Percentiles rank a stretch among this genome's conserved stretches.
phyloP scores from a whole-genome alignment of 1,139 yeast species.

The Pichia sp. region DNA sequence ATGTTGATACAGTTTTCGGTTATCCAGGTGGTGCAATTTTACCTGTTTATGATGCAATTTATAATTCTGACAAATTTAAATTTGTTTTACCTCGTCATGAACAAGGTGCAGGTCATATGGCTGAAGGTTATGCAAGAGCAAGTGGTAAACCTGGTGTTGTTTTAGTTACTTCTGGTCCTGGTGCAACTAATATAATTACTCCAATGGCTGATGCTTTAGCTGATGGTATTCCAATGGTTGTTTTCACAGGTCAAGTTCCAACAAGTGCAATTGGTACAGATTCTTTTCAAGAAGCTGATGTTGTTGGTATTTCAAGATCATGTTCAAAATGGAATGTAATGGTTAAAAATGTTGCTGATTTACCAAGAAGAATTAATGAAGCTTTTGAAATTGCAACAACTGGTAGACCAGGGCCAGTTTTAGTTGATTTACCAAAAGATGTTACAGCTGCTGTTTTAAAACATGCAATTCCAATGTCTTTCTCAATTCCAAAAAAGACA shows the following conservation, averaged over 20 bases:
- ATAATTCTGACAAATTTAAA: slow-evolving; percentile 80
- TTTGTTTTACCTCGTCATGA: slow-evolving; percentile 95
- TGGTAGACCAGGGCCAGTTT: slow-evolving; percentile 98
- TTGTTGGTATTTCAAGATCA: slow-evolving; percentile 90
- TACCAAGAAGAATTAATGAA: slow-evolving; percentile 93
- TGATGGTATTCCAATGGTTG: slow-evolving; percentile 96
- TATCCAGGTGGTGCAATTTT: slow-evolving; percentile 98
- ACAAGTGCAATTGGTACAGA: slow-evolving; percentile 95
- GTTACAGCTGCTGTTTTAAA: slow-evolving; percentile 89
- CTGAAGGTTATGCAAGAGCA: slow-evolving; percentile 97
- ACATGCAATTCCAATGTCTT: slow-evolving; percentile 78
- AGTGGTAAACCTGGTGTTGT: slow-evolving; percentile 98
- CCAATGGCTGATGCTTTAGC: slow-evolving; percentile 97
- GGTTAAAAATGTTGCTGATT: slow-evolving; percentile 91
- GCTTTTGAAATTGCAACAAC: slow-evolving; percentile 95
- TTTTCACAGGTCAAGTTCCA: slow-evolving; percentile 97
- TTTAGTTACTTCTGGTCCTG: slow-evolving; percentile 96
- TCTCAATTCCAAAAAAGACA: slow-evolving; percentile 80
- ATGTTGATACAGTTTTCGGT: slow-evolving; percentile 91
- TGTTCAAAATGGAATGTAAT: slow-evolving; percentile 99
- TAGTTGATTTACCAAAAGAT: slow-evolving; percentile 96
- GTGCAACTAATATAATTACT: slow-evolving; percentile 95
- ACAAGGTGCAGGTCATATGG: slow-evolving; percentile 99
- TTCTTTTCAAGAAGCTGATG: slow-evolving; percentile 99
- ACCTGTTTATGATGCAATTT: slow-evolving; percentile 96